Conservation (phyloP, 306 rosid species). For the Mimosa pudica region DNA sequence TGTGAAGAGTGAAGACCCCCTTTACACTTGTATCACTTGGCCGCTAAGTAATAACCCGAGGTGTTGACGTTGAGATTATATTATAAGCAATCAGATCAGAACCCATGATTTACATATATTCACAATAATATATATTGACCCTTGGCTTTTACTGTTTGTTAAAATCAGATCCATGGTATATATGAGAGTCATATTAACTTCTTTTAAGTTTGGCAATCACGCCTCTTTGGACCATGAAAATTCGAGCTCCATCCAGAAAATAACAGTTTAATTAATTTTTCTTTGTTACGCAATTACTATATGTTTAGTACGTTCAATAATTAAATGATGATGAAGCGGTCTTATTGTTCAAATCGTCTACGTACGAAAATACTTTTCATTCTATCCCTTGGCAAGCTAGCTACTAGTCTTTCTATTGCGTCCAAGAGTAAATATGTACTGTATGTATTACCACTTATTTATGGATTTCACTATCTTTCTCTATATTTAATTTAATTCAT, state of each 20-base stretch:
- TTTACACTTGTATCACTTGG: conserved; percentile 7
- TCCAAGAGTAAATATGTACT: conserved; percentile 12
- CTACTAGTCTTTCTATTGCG: not conserved
- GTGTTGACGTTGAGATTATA: conserved; percentile 6
- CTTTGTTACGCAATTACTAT: not conserved
- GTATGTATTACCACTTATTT: not conserved
- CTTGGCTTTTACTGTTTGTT: conserved; percentile 17
- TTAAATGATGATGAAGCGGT: not conserved
- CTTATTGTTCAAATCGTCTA: not conserved
- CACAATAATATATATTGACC: conserved; percentile 1
- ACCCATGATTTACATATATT: not conserved
- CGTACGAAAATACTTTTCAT: not conserved
- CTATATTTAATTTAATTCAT: not conserved
- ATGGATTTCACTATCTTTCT: not conserved
- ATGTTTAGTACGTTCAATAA: not conserved
- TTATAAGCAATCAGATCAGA: conserved; percentile 2
- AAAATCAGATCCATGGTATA: conserved; percentile 28
- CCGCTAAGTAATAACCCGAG: conserved; percentile 29
- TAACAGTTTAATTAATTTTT: not conserved
- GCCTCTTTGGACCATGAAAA: conserved; percentile 25
- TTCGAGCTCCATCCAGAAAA: not conserved
- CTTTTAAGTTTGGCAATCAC: not conserved
- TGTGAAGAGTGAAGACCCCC: conserved; percentile 7
- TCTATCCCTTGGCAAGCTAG: not conserved
- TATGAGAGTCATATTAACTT: conserved; percentile 28